These are phyloP conservation scores for Myxozyma vanderwaltii DNA, from an alignment of 805 yeast genomes.

Conservation along the genomic window DNA sequence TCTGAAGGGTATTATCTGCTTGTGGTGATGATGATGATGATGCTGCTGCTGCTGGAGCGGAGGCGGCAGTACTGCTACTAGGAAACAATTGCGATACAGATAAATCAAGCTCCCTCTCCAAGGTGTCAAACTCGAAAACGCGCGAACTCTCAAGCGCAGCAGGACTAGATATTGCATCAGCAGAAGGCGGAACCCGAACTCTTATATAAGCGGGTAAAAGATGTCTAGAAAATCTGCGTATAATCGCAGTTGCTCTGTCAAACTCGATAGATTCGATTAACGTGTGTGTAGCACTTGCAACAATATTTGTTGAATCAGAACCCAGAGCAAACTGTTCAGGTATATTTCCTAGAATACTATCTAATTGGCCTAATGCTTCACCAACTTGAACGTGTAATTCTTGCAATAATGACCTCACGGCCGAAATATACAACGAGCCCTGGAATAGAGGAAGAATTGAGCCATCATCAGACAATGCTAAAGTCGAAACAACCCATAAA, in stretches of 20 bases:
- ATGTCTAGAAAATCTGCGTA: not conserved
- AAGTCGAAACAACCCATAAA: conserved; percentile 9
- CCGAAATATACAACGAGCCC: conserved; percentile 1
- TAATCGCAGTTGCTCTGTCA: not conserved
- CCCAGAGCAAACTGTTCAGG: not conserved
- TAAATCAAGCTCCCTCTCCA: too few relatives aligned
- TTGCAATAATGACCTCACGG: not conserved
- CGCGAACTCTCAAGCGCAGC: too few relatives aligned
- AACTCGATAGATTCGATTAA: not conserved
- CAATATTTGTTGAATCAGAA: not conserved
- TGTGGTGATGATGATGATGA: too few relatives aligned
- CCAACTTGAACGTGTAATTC: not conserved
- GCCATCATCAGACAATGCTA: conserved; percentile 1
- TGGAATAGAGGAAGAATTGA: conserved; percentile 1
- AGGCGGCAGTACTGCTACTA: too few relatives aligned
- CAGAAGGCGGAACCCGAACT: not conserved
- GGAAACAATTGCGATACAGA: too few relatives aligned
- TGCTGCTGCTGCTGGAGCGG: too few relatives aligned
- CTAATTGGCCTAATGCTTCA: not conserved
- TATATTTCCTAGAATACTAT: not conserved
- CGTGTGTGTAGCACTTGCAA: not conserved
- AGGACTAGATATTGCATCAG: too few relatives aligned
- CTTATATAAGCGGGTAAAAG: not conserved
- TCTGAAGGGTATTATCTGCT: too few relatives aligned
- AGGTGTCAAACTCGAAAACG: too few relatives aligned